Conservation (phyloP, 495 filamentous ascomycete species). For the Annulohypoxylon stygium region DNA sequence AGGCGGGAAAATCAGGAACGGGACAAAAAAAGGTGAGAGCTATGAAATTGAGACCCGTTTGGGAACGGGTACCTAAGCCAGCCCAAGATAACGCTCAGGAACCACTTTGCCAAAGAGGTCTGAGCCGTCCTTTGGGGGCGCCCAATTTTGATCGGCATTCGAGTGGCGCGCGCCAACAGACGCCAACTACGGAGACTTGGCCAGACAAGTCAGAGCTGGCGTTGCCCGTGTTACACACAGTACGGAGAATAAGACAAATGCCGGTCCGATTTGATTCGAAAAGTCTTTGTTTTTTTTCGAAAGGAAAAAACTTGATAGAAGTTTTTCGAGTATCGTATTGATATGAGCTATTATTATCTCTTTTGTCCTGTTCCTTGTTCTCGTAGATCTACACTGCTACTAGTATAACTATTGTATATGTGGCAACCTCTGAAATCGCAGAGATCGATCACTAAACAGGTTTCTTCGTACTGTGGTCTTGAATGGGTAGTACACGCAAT, state of each 20-base stretch:
- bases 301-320: neutral
- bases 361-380: neutral
- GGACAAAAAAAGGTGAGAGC: neutral
- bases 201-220: neutral
- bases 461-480: neutral
- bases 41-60: slow-evolving; percentile 25
- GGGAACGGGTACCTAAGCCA: slow-evolving; percentile 1
- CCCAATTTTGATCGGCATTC: slow-evolving; percentile 30
- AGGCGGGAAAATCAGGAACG: neutral
- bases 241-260: neutral
- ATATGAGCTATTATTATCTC: neutral
- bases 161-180: slow-evolving; percentile 35
- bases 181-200: slow-evolving; percentile 16
- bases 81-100: slow-evolving; percentile 21
- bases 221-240: slow-evolving; percentile 16
- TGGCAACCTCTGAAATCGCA: neutral
- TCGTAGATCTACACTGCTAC: neutral
- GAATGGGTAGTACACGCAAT: neutral
- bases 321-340: neutral
- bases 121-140: neutral
- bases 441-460: neutral
- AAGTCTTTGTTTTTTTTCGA: neutral
- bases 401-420: neutral
- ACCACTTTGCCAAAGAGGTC: neutral
- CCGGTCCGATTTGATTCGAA: neutral